Evolutionary conservation across 257 asterid genomes (phyloP), one percentile per base, ranked within the genome.

Genomic region (Buddleja alternifolia): DNA sequence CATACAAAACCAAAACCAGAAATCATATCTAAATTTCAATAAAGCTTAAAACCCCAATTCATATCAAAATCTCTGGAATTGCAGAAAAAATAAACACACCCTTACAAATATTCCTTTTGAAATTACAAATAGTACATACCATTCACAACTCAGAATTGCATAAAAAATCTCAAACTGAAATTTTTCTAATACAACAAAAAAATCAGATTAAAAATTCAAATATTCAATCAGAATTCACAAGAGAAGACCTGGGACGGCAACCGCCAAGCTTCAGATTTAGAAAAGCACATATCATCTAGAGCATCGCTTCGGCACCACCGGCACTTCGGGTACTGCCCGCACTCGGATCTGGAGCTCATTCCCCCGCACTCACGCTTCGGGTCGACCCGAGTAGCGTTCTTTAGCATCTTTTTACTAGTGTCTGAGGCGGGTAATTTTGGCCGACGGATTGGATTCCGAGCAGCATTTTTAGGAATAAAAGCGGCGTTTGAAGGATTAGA

Each of bases 231-330:
- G n/a, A 79, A 62, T 56, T 72, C 63, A 63, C 84, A 79, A 42
- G 78, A 71, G 73, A 79, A 79, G 37, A 79, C 78, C 83, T 75
- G 81, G 3, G 75, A 52, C 16, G 84, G 81, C 60, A 79, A 63
- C 7, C 84, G 70, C 73, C 20, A 63, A 48, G 78, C 81, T 72
- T 72, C 78, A 21, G 81, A 67, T 72, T 79, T 75, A 6, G 78
- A 56, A 20, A 79, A 79, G 55, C 84, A 79, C 74, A 12, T 72
- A 36, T 75, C 84, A 10, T 79, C 81, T 63, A 79, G 11, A 41
- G 76, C 75, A 15, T 79, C 80, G 56, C 84, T 79, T 63, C 69
- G 60, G 75, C 84, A 79, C 78, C 84, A 79, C 5, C 84, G 65
- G 75, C 81, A 79, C 39, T 54, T 79, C 21, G 67, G 73, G 11